Base-by-base conservation (phyloP, 2,329 filamentous ascomycete genomes). In the Huntiella abstrusa region DNA sequence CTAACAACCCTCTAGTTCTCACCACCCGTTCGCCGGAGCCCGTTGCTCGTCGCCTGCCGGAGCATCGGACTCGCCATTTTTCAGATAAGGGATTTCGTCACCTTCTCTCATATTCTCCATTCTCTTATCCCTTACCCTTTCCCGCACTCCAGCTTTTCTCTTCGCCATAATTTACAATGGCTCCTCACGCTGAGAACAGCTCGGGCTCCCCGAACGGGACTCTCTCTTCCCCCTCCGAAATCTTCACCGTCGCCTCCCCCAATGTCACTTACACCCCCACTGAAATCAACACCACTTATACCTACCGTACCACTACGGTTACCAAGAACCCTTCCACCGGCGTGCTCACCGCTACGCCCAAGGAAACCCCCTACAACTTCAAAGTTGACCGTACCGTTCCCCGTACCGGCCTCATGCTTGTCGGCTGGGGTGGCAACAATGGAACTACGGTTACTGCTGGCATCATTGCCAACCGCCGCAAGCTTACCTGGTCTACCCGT, bases 391-490 rank as follows among this genome's bases (percentile, higher is more conserved):
- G 88, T 62, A 83, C 83, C 64, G 75, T 96, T 50, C 85, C 86
- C 64, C 93, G 88, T 72, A 75, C 85, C 55, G 91, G 91, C 59
- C 75, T 95, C 69, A 96, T 98, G 91, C 74, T 98, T 54, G 88
- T 98, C 54, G 91, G 91, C 53, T 88, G 82, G 77, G 91, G 91
- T 64, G 91, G 91, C 59, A 98, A 98, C 76, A 98, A 98, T 61
- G 91, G 91, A 54, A 85, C 85, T 54, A 98, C 91, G 49, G 85
- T 98, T 52, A 96, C 91, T 50, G 91, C 91, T 52, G 91, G 88
- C 62, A 93, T 98, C 64, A 74, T 98, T 60, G 91, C 88, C 65
- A 98, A 98, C 67, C 83, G 84, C 60, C 83, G 80, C 55, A 73
- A 76, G 49, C 74, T 96, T 49, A 69, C 71, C 51, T 98, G 91